Evolutionary conservation across 140 eudicot genomes (phyloP), one percentile per base, ranked within the genome.

Genomic region (Flaveria floridana): DNA sequence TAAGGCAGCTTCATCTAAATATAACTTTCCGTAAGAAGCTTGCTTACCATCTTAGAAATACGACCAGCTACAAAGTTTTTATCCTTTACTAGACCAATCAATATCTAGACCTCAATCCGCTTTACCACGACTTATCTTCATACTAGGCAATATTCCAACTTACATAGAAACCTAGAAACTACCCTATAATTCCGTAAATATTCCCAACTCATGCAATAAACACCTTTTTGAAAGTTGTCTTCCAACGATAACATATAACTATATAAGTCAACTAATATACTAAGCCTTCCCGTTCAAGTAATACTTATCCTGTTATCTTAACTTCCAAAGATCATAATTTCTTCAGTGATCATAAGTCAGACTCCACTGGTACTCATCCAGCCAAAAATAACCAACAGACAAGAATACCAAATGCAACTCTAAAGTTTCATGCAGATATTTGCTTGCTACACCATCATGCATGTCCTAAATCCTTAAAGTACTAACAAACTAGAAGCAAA

Each of bases 1-100:
- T 56, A 71, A 16, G 25, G 6, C 23, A 12, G 10, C 67, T 53
- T 72, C 20, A 55, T 57, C 65, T 16, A 50, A 2, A 68, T 68
- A 20, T 10, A 71, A 2, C 48, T 11, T 63, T 34, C 44, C 61
- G 2, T 25, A 23, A 44, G 67, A 53, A 39, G 15, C 59, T 34
- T 41, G 0, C 11, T 74, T 64, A 64, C 71, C 62, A 46, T 63
- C 72, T 75, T 50, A 34, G 41, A 75, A 75, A 75, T 64, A 75
- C 64, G 79, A 37, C 20, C 64, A 28, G 42, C 80, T 13, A 13
- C 12, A 39, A 50, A 34, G 19, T 19, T 13, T 76, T 12, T 68
- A 19, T 65, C 65, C 30, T 50, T 14, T 19, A 66, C 30, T 20
- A 21, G 46, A 39, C 20, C 73, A 62, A 20, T 65, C 7, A 34